Evolutionary conservation across 805 yeast genomes (phyloP).

Genomic region (Scheffersomyces stipitis): DNA sequence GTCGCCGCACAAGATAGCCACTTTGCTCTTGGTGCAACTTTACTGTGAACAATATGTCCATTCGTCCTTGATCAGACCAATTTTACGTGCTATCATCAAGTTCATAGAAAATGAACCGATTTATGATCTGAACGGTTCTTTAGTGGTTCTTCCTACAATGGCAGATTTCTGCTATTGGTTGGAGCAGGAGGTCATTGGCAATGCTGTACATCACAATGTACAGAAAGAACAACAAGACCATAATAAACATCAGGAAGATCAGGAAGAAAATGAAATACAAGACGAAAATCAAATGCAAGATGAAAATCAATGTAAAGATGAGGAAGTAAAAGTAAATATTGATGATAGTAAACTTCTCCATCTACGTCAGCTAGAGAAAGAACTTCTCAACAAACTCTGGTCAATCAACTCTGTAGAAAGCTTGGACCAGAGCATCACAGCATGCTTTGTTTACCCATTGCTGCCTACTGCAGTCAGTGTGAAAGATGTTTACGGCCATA

Average conservation of each 20-base stretch:
- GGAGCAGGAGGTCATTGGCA: slow-evolving; percentile 1
- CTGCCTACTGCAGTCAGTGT: slow-evolving; percentile 10
- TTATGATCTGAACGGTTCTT: slow-evolving; percentile 15
- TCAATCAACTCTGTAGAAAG: slow-evolving; percentile 47
- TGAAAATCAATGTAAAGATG: no score
- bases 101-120: slow-evolving; percentile 39
- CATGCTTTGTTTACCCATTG: slow-evolving; percentile 9
- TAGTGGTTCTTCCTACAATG: slow-evolving; percentile 27
- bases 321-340: no score
- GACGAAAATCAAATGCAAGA: no score
- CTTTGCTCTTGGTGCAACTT: slow-evolving; percentile 47
- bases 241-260: background rate
- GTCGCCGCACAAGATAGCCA: slow-evolving; percentile 56
- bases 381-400: slow-evolving; percentile 41
- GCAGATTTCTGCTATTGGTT: slow-evolving; percentile 18
- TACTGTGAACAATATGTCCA: slow-evolving; percentile 28
- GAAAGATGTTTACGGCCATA: background rate
- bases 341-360: no score
- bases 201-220: background rate
- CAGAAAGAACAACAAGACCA: background rate
- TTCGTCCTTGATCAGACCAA: slow-evolving; percentile 32
- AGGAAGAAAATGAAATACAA: background rate
- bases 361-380: background rate
- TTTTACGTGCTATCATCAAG: slow-evolving; percentile 43
- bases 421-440: slow-evolving; percentile 36